These are phyloP conservation scores for Fusarium sublunatum DNA, from an alignment of 2,329 filamentous ascomycete genomes.

Conservation along the genomic window DNA sequence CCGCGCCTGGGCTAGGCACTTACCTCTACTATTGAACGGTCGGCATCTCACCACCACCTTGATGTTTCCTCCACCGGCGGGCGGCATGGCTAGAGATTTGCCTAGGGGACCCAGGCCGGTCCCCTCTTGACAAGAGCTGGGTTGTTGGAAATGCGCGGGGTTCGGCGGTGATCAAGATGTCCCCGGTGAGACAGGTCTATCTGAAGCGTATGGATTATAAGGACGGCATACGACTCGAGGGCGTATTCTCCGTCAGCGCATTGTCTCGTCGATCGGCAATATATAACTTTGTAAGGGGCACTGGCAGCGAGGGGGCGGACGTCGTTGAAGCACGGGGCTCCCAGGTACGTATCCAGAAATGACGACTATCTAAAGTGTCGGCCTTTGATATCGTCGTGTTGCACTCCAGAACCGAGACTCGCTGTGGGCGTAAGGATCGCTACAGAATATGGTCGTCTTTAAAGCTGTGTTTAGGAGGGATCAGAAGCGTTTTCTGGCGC, in stretches of 20 bases:
- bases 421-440: constrained; percentile 3
- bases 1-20: constrained; percentile 38
- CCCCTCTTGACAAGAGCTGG: constrained; percentile 47
- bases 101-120: constrained; percentile 53
- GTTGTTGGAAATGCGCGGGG: constrained; percentile 46
- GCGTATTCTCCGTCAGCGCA: constrained; percentile 42
- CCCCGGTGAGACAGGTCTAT: constrained; percentile 13
- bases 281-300: constrained; percentile 28
- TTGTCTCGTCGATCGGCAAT: constrained; percentile 34
- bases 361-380: constrained; percentile 39
- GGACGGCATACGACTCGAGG: constrained; percentile 31
- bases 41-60: constrained; percentile 98
- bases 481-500: constrained; percentile 34
- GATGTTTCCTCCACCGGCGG: constrained; percentile 89
- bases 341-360: constrained; percentile 42
- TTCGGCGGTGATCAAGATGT: constrained; percentile 26
- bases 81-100: constrained; percentile 52
- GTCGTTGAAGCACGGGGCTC: constrained; percentile 28
- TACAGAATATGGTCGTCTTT: constrained; percentile 22
- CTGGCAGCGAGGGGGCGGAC: constrained; percentile 26
- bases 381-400: constrained; percentile 23
- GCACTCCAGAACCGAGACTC: constrained; percentile 11
- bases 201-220: constrained; percentile 26
- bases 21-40: constrained; percentile 96
- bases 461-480: constrained; percentile 21